Base-by-base conservation (phyloP, 176 grass and related monocot species). In the Elymus sibiricus region DNA sequence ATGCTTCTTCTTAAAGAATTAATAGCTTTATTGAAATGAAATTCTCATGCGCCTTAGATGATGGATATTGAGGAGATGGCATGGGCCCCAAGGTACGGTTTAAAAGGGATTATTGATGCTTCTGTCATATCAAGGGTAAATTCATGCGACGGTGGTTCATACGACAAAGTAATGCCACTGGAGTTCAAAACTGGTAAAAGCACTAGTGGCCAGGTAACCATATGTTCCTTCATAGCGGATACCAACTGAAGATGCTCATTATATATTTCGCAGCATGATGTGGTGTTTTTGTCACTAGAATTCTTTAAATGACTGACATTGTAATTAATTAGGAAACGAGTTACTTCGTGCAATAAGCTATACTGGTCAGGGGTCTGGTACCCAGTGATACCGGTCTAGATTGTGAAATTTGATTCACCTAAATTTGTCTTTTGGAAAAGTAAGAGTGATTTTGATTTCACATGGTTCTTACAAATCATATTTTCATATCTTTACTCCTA, bases 61-160 rank as follows among this genome's bases (percentile, higher is more conserved):
- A 89, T 98, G 46, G 96, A 98, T 72, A 98, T 98, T 86, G 96
- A 98, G 88, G 93, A 98, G 70, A 95, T 98, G 93, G 93, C 96
- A 87, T 92, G 90, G 91, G 96, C 93, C 10, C 96, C 96, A 89
- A 95, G 84, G 70, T 98, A 98, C 79, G 96, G 96, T 64, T 77
- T 98, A 67, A 98, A 95, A 91, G 96, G 96, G 40, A 79, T 92
- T 26, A 94, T 98, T 13, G 96, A 98, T 87, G 96, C 93, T 85
- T 98, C 93, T 79, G 55, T 98, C 28, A 86, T 71, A 82, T 87
- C 93, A 63, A 95, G 71, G 28, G 82, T 98, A 19, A 75, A 85
- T 83, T 92, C 96, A 84, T 66, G 63, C 68, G 81, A 73, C 38
- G 82, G 81, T 61, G 80, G 8, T 81, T 89, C 88, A 68, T 78